Evolutionary conservation across 2,329 filamentous ascomycete genomes (phyloP), one percentile per base, ranked within the genome.

Genomic region (Mariannaea sp.): DNA sequence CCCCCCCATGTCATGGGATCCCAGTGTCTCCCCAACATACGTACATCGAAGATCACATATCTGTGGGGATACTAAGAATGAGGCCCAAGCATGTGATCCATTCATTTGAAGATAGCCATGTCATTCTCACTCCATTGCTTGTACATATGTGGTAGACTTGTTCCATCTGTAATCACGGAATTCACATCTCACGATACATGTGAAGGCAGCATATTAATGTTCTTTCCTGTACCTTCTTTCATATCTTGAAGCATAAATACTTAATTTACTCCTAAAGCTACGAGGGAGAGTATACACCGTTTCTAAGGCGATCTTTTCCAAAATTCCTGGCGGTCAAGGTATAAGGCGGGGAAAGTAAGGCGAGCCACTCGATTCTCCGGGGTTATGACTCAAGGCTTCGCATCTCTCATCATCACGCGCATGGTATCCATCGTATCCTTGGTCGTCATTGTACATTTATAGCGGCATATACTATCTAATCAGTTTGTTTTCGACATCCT

Each of bases 331-430:
- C 36, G 43, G 20, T 22, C 24, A 27, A 29, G 3, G 19, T n/a
- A 33, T 22, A 20, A 39, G 49, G 27, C 42, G 33, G 27, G 14
- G 14, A 14, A 52, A 53, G 49, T 52, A 42, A 53, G 36, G 49
- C 49, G 43, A 16, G 16, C 48, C 40, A 38, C 12, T 10, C 6
- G 20, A n/a, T 40, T 24, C 29, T 32, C 5, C 29, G 29, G 5
- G 27, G 36, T 20, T 24, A n/a, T 22, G 13, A n/a, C 12, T 22
- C 20, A 20, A 16, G 22, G 13, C 26, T 3, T 48, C 13, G 12
- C 5, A 7, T 32, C 26, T 24, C 14, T 8, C 17, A 39, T 7
- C 35, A 20, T 22, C 12, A 10, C 16, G 10, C 35, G n/a, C 17
- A 16, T 32, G 7, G 9, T 2, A 7, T 17, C 19, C 19, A 20